phyloP scores from a whole-genome alignment of 805 yeast species.

The Metschnikowia aberdeeniae region DNA sequence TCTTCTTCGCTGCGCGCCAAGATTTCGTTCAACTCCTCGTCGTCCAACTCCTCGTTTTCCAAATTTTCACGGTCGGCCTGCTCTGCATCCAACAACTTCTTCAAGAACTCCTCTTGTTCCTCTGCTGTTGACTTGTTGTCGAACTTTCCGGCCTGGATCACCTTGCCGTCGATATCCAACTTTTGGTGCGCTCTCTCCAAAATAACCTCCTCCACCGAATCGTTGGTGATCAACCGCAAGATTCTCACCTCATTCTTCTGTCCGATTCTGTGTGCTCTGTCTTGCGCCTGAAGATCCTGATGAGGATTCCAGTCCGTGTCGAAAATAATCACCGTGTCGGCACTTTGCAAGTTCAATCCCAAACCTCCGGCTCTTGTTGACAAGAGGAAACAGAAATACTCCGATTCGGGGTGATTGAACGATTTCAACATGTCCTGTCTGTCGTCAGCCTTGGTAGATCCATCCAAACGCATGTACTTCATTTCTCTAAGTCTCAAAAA shows the following conservation, averaged over 20 bases:
- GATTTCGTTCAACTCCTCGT: conserved; percentile 67
- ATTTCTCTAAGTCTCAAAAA: conserved; percentile 61
- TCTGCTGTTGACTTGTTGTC: conserved; percentile 83
- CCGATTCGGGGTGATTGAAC: conserved; percentile 73
- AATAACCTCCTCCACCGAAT: conserved; percentile 80
- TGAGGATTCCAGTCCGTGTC: conserved; percentile 93
- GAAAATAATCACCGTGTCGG: conserved; percentile 81
- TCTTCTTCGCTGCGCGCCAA: conserved; percentile 68
- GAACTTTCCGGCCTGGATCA: conserved; percentile 87
- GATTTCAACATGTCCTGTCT: conserved; percentile 69
- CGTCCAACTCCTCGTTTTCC: conserved; percentile 54
- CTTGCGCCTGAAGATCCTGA: conserved; percentile 88
- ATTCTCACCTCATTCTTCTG: conserved; percentile 85
- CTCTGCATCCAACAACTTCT: conserved; percentile 69
- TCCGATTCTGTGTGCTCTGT: conserved; percentile 86
- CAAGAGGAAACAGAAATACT: conserved; percentile 70
- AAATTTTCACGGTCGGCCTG: conserved; percentile 52
- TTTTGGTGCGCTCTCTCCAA: conserved; percentile 80
- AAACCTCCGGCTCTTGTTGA: conserved; percentile 90
- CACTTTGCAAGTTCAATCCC: conserved; percentile 81
- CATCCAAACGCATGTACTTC: conserved; percentile 76
- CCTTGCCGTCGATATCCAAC: conserved; percentile 83
- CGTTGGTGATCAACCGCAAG: conserved; percentile 72
- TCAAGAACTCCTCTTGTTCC: conserved; percentile 78
- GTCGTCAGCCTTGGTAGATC: conserved; percentile 80